Evolutionary conservation across 2,329 filamentous ascomycete species (phyloP), one percentile per base, ranked within the genome.

Genomic region (Trichoderma hamatum): DNA sequence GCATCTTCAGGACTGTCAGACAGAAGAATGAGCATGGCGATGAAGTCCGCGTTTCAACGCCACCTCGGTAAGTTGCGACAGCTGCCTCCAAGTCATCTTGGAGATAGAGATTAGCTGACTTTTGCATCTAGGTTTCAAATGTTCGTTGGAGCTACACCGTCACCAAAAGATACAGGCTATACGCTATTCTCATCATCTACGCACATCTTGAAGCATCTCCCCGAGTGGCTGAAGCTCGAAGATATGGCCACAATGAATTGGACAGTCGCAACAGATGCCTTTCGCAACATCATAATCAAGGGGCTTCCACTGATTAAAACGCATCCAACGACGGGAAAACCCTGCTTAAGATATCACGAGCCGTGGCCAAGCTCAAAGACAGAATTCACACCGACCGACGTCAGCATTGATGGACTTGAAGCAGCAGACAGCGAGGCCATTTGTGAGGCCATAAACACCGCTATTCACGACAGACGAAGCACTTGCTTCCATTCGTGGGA

Each of bases 271-370:
- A 87, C 84, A 0, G 74, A 80, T 1, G 82, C 82, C 0, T 87
- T 87, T 63, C 77, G 82, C 72, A 74, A 80, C 3, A 81, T 82
- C 0, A 77, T 77, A 2, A 74, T 87, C n/a, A 76, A 71, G 2
- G 78, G 80, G 1, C 76, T 87, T 0, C 83, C 82, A 0, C 73
- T 88, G 4, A 77, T 86, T 0, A 70, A 81, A 1, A 72, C 77
- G 0, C 85, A 88, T 68, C 84, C 83, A 0, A 76, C 76, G 0
- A 85, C 82, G 0, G 79, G 78, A 0, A 76, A 78, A 14, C 81
- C 84, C 0, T 88, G 85, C 71, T 72, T 88, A 5, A 82, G 85
- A 26, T 88, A 84, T 73, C 85, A 87, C 69, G 84, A 88, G 71
- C 83, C 84, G 0, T 87, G 85, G 85, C 83, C 84, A n/a, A n/a